These are phyloP conservation scores for Mortierella sp. DNA, from an alignment of 371 early-diverging fungal genomes.

Conservation along the genomic window DNA sequence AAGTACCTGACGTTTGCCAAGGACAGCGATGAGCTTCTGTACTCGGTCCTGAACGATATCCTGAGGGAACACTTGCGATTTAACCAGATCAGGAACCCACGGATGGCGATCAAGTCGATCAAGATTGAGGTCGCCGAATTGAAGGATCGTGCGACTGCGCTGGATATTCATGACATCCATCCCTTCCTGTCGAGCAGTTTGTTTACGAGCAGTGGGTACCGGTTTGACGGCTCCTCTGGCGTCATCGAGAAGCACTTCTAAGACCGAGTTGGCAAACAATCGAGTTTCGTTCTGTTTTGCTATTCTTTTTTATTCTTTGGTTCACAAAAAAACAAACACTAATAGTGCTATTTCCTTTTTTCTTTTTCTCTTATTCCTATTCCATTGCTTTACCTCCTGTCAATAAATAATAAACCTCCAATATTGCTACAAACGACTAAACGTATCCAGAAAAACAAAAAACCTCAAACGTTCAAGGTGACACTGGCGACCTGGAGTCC, in stretches of 20 bases:
- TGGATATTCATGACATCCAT: constrained; percentile 75
- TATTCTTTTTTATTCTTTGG: not conserved
- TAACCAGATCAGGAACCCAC: constrained; percentile 72
- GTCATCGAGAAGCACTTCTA: constrained; percentile 61
- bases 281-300: not conserved
- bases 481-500: constrained; percentile 9
- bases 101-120: constrained; percentile 68
- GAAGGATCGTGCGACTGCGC: constrained; percentile 67
- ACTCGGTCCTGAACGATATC: constrained; percentile 80
- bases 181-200: constrained; percentile 69
- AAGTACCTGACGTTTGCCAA: constrained; percentile 85
- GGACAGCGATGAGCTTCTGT: constrained; percentile 87
- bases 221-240: constrained; percentile 56
- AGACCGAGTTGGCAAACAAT: not conserved
- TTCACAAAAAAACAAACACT: not conserved
- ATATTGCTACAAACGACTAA: not conserved
- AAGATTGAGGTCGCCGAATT: constrained; percentile 75
- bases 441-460: not conserved
- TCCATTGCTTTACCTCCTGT: not conserved
- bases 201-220: constrained; percentile 61
- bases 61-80: constrained; percentile 83
- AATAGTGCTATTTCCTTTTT: not conserved
- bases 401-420: not conserved
- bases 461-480: not conserved
- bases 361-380: not conserved